Base-by-base conservation (phyloP, 441 rosid species). In the Pelargonium fulgidum region DNA sequence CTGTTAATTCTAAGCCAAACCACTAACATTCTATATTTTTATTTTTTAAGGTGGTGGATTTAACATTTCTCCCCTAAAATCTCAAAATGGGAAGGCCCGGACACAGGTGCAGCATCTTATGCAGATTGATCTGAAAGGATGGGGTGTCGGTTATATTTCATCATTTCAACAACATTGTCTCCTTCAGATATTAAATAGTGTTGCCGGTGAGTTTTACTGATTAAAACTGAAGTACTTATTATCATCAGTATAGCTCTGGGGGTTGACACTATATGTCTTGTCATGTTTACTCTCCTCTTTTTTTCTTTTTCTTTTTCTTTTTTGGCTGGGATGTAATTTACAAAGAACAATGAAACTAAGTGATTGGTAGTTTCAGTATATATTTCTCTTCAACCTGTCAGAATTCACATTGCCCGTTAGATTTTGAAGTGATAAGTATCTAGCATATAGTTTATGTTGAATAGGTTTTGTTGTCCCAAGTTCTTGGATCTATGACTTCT, bases 71-170 rank as follows among this genome's bases (percentile, higher is more conserved):
- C 98, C 98, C 52, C 78, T 95, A 69, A 88, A 90, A 78, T 72
- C 96, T 58, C 87, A 89, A 29, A 87, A 89, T 78, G 99, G 93
- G 70, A 89, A 85, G 78, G 91, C 93, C 16, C 84, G 97, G 84
- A 76, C 98, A 17, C 98, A 88, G 81, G 96, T 95, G 76, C 98
- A 95, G 74, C 93, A 92, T 77, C 93, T 95, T 62, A 91, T 92
- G 91, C 98, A 95, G 81, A 85, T 95, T 65, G 99, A 95, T 87
- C 83, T 95, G 6, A 95, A 92, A 87, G 99, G 99, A 63, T 92
- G 99, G 99, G 97, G 89, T 65, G 87, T 76, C 50, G 98, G 99
- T 75, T 95, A 95, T 81, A 24, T 81, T 80, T 86, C 99, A 59
- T 86, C 98, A 61, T 95, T 89, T 85, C 97, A 92, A 81, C 99